Percentiles rank a stretch among this genome's conserved stretches.
Evolutionary conservation across 2,329 filamentous ascomycete species (phyloP).

Genomic region (Ophiocordyceps sinensis): DNA sequence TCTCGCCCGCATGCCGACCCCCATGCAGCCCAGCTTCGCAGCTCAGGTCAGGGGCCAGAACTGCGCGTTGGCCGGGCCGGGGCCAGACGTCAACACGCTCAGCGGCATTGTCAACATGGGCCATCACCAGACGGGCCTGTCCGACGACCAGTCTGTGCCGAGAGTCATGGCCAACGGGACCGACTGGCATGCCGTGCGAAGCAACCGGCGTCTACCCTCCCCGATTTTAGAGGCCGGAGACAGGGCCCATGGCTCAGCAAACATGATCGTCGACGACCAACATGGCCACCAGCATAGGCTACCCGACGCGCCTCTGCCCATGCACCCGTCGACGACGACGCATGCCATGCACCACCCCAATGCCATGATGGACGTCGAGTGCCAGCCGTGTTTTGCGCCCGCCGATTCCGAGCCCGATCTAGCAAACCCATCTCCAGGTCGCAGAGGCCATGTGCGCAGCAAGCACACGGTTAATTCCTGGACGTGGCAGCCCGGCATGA

Average conservation of each 20-base stretch:
- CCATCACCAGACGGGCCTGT: conserved; percentile 24
- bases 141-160: conserved; percentile 29
- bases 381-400: conserved; percentile 8
- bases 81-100: conserved; percentile 16
- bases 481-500: conserved; percentile 49
- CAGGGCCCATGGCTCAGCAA: conserved; percentile 13
- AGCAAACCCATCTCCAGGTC: conserved; percentile 30
- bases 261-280: conserved; percentile 18
- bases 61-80: conserved; percentile 23
- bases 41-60: conserved; percentile 39
- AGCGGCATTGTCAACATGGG: conserved; percentile 23
- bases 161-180: conserved; percentile 28
- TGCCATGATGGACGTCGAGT: conserved; percentile 22
- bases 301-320: conserved; percentile 4
- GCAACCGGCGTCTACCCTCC: conserved; percentile 39
- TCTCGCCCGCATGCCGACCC: conserved; percentile 19
- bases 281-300: conserved; percentile 17
- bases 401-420: conserved; percentile 20
- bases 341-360: conserved; percentile 26
- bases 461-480: conserved; percentile 46
- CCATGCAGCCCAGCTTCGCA: conserved; percentile 43
- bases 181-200: conserved; percentile 39
- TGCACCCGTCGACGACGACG: conserved; percentile 11
- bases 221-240: conserved; percentile 46
- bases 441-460: conserved; percentile 42